Conservation (phyloP, 2,329 filamentous ascomycete genomes). For the Aspergillus ochraceus region DNA sequence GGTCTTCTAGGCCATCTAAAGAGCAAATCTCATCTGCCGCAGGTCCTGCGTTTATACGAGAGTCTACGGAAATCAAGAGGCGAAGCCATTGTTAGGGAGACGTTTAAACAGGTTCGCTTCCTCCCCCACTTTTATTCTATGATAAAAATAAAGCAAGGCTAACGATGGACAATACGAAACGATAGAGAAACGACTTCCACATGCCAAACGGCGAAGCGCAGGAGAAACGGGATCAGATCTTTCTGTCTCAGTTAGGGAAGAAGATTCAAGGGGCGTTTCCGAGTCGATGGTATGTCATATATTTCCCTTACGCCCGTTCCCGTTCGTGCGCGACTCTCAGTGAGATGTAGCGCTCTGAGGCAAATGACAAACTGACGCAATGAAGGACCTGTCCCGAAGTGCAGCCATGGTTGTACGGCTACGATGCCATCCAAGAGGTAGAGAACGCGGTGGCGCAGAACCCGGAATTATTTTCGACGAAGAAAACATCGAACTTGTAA, state of each 20-base stretch:
- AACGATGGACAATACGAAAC: too few species aligned
- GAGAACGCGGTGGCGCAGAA: slow-evolving; percentile 38
- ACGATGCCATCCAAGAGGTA: slow-evolving; percentile 60
- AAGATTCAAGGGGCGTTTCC: slow-evolving; percentile 58
- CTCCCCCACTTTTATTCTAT: background rate
- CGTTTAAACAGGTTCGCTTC: slow-evolving; percentile 51
- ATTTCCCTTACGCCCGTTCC: background rate
- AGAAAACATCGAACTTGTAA: background rate
- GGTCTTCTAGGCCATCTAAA: slow-evolving; percentile 55
- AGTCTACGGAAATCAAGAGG: slow-evolving; percentile 49
- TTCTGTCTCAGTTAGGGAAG: slow-evolving; percentile 56
- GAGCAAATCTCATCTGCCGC: slow-evolving; percentile 43
- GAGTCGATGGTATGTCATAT: slow-evolving; percentile 52
- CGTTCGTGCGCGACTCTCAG: too few species aligned
- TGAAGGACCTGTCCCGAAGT: slow-evolving; percentile 59
- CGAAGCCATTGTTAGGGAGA: slow-evolving; percentile 60
- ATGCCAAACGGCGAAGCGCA: slow-evolving; percentile 59
- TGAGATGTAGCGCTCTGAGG: background rate
- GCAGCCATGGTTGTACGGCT: slow-evolving; percentile 66
- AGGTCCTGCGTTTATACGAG: slow-evolving; percentile 47
- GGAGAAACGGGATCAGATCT: slow-evolving; percentile 56
- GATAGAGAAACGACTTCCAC: slow-evolving; percentile 54
- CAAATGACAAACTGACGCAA: background rate
- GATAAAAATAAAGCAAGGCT: too few species aligned
- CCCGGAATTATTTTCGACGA: slow-evolving; percentile 20